phyloP scores from a whole-genome alignment of 768 basidiomycete genomes.

The Calocybe cyanea region DNA sequence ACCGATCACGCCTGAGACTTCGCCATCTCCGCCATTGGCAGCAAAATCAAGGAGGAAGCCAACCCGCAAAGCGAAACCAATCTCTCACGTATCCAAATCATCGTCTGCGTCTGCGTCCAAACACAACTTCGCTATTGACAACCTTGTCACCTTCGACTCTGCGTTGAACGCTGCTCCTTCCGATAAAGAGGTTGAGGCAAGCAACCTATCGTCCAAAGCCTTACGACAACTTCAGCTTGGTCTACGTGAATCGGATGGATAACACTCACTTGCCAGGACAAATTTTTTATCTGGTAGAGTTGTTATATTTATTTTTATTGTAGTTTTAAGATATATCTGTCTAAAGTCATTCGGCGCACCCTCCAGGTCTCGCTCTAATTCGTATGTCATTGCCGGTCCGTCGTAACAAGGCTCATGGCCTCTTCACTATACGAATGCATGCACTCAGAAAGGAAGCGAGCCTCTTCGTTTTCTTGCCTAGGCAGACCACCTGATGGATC shows the following conservation, averaged over 20 bases:
- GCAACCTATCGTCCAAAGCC: constrained; percentile 14
- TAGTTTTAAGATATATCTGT: constrained; percentile 2
- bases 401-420: too few relatives aligned
- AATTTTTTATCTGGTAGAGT: not conserved
- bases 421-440: too few relatives aligned
- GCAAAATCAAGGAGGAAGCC: constrained; percentile 16
- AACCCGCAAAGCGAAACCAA: constrained; percentile 5
- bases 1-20: constrained; percentile 17
- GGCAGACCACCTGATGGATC: too few relatives aligned
- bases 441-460: too few relatives aligned
- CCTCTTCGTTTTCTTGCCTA: not conserved
- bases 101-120: not conserved
- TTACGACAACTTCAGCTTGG: constrained; percentile 20
- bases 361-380: too few relatives aligned
- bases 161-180: constrained; percentile 4
- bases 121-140: not conserved
- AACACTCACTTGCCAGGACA: not conserved
- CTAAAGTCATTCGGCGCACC: not conserved
- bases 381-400: too few relatives aligned
- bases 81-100: not conserved
- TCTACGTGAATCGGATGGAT: constrained; percentile 12
- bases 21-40: constrained; percentile 7
- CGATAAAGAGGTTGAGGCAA: constrained; percentile 8
- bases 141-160: not conserved
- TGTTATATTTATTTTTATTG: constrained; percentile 17